Base-by-base conservation (phyloP, 495 filamentous ascomycete species). In the Trichoderma asperelloides region DNA sequence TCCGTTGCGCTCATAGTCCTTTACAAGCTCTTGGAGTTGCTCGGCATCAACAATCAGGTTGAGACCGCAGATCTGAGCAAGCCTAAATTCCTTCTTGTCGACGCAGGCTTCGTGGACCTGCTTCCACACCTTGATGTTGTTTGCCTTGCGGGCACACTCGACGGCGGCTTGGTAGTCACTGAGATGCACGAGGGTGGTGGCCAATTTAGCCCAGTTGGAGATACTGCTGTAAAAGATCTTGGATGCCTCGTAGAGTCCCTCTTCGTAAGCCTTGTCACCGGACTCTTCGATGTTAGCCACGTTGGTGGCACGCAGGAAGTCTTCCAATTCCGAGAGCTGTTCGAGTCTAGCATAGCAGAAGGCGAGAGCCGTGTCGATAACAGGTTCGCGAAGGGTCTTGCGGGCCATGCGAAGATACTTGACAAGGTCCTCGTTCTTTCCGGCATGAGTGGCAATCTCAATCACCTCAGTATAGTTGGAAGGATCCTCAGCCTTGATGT, bases 81-180 rank as follows among this genome's bases (percentile, higher is more conserved):
- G 89, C 69, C 95, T 90, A 87, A 99, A 99, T 75, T 99, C 96
- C 82, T 96, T 97, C 90, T 97, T 99, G 70, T 87, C 84, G 66
- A 99, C 91, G 77, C 96, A 99, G 43, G 95, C 96, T 74, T 90
- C 90, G 78, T 98, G 96, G 70, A 99, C 96, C 78, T 99, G 92
- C 81, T 93, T 96, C 96, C 96, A 99, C 66, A 99, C 96, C 83
- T 96, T 97, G 79, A 96, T 92, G 81, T 93, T 99, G 83, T 98
- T 99, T 75, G 96, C 96, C 80, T 98, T 98, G 74, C 96, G 91
- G 28, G 96, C 96, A 73, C 93, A 98, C 78, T 99, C 96, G 41
- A 99, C 96, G 33, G 96, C 96, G 66, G 93, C 92, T 76, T 99
- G 96, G 80, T 99, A 97, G 65, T 99, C 96, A 72, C 89, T 90